Evolutionary conservation across 768 basidiomycete species (phyloP).

Genomic region (Xerocomus spinulosus): DNA sequence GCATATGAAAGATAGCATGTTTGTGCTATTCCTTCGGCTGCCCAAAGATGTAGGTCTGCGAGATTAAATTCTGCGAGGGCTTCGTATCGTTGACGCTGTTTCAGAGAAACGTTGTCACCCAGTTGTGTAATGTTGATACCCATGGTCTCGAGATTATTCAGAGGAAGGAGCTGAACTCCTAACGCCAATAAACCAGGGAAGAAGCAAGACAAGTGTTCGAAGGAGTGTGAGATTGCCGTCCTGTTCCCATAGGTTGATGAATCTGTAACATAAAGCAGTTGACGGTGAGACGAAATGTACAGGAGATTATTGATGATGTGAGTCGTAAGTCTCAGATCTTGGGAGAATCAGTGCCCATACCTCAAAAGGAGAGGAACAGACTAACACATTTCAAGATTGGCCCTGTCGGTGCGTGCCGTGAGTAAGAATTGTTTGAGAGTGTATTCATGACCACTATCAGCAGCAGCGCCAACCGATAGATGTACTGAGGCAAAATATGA

Average conservation of each 20-base stretch:
- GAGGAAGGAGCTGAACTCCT: slow-evolving; percentile 58
- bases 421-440: slow-evolving; percentile 70
- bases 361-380: background rate
- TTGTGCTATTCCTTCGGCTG: slow-evolving; percentile 69
- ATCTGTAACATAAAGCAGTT: slow-evolving; percentile 68
- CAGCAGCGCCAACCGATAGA: slow-evolving; percentile 59
- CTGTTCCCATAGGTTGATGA: slow-evolving; percentile 26
- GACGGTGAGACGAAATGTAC: slow-evolving; percentile 60
- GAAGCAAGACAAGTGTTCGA: slow-evolving; percentile 78
- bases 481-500: slow-evolving; percentile 25
- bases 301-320: slow-evolving; percentile 60
- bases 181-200: slow-evolving; percentile 71
- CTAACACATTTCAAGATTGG: slow-evolving; percentile 65
- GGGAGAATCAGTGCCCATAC: slow-evolving; percentile 2
- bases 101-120: slow-evolving; percentile 18
- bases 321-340: slow-evolving; percentile 60
- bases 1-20: slow-evolving; percentile 69
- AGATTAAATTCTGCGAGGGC: slow-evolving; percentile 46
- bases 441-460: slow-evolving; percentile 77
- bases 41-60: slow-evolving; percentile 68
- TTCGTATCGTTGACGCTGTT: slow-evolving; percentile 30
- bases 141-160: slow-evolving; percentile 45
- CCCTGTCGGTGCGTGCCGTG: slow-evolving; percentile 56
- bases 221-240: slow-evolving; percentile 41
- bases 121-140: slow-evolving; percentile 45